A percentile compares a stretch with the other conserved stretches of the same genome.
Evolutionary conservation across 768 basidiomycete genomes (phyloP).

Genomic region (Tubosaeta brunneosetosa): DNA sequence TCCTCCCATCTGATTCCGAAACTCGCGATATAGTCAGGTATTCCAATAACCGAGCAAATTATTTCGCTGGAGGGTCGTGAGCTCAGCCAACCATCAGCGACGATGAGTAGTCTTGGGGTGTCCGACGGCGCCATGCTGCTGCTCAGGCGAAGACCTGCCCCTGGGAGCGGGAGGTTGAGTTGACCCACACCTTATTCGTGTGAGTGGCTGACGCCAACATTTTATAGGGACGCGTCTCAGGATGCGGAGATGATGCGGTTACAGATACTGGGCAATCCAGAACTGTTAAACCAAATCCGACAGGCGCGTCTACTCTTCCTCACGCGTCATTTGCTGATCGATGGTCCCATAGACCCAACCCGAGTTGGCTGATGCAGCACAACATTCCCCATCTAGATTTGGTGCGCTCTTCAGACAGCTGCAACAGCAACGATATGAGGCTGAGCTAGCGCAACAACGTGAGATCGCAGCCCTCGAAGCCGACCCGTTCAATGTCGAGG

Average conservation of each 20-base stretch:
- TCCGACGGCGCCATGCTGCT: conserved; percentile 58
- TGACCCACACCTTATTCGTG: too few species aligned
- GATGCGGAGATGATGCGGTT: conserved; percentile 90
- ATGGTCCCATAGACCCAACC: conserved; percentile 58
- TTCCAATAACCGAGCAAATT: conserved; percentile 67
- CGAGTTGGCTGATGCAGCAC: conserved; percentile 71
- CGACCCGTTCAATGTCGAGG: conserved; percentile 89
- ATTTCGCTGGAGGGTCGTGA: conserved; percentile 67
- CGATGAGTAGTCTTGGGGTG: conserved; percentile 64
- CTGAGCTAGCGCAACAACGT: conserved; percentile 53
- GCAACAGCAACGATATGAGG: conserved; percentile 47
- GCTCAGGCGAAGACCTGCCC: conserved; percentile 52
- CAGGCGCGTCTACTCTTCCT: conserved; percentile 38
- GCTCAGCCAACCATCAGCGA: conserved; percentile 58
- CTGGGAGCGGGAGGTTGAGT: conserved; percentile 42
- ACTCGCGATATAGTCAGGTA: conserved; percentile 53
- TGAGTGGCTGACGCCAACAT: background rate
- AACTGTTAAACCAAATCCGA: conserved; percentile 68
- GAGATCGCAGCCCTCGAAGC: conserved; percentile 71
- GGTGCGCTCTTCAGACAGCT: conserved; percentile 65
- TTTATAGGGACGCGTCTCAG: conserved; percentile 58
- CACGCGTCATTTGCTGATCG: background rate
- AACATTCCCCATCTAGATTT: conserved; percentile 66
- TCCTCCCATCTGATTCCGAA: background rate
- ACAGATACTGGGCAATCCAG: conserved; percentile 80